Percentiles rank a stretch among this genome's conserved stretches.
phyloP scores from a whole-genome alignment of 2,329 filamentous ascomycete species.

The Nannizziopsis barbatae region DNA sequence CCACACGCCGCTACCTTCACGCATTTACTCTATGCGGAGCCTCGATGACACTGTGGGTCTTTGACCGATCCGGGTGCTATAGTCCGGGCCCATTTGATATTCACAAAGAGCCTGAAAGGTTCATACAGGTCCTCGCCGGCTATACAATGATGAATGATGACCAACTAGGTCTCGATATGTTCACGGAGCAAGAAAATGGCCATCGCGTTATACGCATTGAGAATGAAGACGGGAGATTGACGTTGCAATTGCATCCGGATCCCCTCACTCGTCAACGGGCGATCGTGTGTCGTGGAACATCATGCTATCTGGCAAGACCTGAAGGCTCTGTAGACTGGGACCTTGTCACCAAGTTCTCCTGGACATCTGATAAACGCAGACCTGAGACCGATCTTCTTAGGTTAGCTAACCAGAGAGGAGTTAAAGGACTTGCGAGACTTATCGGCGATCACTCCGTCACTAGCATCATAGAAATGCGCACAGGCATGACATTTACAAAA shows the following conservation, averaged over 20 bases:
- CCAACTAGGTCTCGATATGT: constrained; percentile 25
- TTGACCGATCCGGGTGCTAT: constrained; percentile 27
- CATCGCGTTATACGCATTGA: neutral
- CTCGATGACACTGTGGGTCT: constrained; percentile 26
- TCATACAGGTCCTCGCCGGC: constrained; percentile 22
- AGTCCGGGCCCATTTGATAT: constrained; percentile 25
- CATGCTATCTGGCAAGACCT: constrained; percentile 16
- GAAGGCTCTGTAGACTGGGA: constrained; percentile 14
- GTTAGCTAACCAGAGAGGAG: constrained; percentile 18
- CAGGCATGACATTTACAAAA: constrained; percentile 20
- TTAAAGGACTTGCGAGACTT: constrained; percentile 21
- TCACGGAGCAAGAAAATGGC: constrained; percentile 17
- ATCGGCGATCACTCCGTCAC: constrained; percentile 21
- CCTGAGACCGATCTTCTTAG: constrained; percentile 22
- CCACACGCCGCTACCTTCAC: constrained; percentile 24
- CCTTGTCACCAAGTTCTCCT: constrained; percentile 26
- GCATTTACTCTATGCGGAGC: constrained; percentile 21
- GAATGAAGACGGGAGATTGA: neutral
- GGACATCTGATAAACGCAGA: constrained; percentile 22
- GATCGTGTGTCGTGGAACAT: constrained; percentile 21
- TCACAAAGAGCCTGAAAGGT: constrained; percentile 22
- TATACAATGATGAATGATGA: constrained; percentile 25
- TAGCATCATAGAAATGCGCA: constrained; percentile 21
- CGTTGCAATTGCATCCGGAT: constrained; percentile 3
- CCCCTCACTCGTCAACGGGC: constrained; percentile 11